These are phyloP conservation scores for Pelargonium cotyledonis DNA, from an alignment of 441 rosid species.

Conservation along the genomic window DNA sequence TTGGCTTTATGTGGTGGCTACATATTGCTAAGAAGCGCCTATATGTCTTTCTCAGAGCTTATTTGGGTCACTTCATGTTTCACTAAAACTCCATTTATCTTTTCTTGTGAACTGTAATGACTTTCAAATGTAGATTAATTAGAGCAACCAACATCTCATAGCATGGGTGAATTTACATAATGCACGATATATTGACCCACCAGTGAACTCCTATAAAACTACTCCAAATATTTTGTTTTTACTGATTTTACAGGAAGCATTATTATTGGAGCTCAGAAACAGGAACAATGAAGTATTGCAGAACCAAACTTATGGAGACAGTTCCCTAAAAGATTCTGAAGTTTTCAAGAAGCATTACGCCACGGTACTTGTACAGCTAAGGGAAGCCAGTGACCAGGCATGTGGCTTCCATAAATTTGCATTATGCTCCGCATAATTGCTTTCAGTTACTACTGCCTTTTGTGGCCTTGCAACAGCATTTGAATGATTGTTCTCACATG, in stretches of 20 bases:
- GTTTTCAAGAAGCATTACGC: conserved; percentile 61
- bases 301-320: conserved; percentile 37
- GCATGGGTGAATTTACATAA: neutral
- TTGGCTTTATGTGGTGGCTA: neutral
- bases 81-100: neutral
- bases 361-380: conserved; percentile 55
- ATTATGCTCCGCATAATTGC: conserved; percentile 13
- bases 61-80: neutral
- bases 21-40: neutral
- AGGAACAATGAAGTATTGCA: conserved; percentile 45
- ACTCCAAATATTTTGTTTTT: neutral
- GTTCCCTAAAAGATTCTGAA: conserved; percentile 51
- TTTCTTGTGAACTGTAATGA: neutral
- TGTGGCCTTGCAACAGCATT: conserved; percentile 12
- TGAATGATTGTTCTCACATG: conserved; percentile 18
- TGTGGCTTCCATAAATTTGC: conserved; percentile 34
- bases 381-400: conserved; percentile 65
- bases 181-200: neutral
- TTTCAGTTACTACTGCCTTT: neutral
- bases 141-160: neutral
- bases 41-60: neutral
- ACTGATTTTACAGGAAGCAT: conserved; percentile 43
- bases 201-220: neutral
- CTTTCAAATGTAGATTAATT: neutral
- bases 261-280: conserved; percentile 49